Base-by-base conservation (phyloP, 345 rosid genomes). In the Hibiscus tridactylites region DNA sequence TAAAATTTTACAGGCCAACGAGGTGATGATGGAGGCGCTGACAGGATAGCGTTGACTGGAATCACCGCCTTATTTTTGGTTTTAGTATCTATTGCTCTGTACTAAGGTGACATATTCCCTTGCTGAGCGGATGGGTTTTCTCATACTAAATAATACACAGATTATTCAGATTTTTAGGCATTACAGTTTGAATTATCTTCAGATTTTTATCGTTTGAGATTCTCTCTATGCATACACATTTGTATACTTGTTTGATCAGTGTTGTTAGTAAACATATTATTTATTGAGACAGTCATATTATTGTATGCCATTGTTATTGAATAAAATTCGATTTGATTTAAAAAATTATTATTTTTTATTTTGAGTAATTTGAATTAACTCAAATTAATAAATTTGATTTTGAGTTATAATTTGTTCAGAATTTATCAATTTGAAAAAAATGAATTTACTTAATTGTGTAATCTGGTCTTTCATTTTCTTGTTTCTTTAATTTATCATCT, bases 1-100 rank as follows among this genome's bases (percentile, higher is more conserved):
- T 5, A 12, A 56, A 65, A 21, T 21, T 26, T 15, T 13, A 33
- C 61, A 52, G 73, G 61, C 8, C 3, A 49, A 3, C 52, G 73
- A 53, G 29, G 72, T n/a, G 73, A 69, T 5, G 11, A 4, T 19
- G 73, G 63, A 54, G 73, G 31, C 6, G 52, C 24, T 58, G 56
- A 58, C 39, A 84, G 74, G 78, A 72, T 80, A 11, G 79, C 80
- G 7, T 73, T 81, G 81, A 74, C 83, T 19, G 88, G 88, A 79
- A 24, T 83, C 62, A 75, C 83, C 53, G 74, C 83, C 76, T 70
- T 88, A 73, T 50, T 84, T 54, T 77, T 87, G 24, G 59, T 81
- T 29, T 78, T 76, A 79, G 85, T 68, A 26, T 77, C 79, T 63
- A 28, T 65, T 11, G 37, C 73, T 28, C 26, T 81, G 8, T 60